A percentile compares a stretch with the other conserved stretches of the same genome.
Conservation (phyloP, 257 asterid genomes). For the Plantago elongata region DNA sequence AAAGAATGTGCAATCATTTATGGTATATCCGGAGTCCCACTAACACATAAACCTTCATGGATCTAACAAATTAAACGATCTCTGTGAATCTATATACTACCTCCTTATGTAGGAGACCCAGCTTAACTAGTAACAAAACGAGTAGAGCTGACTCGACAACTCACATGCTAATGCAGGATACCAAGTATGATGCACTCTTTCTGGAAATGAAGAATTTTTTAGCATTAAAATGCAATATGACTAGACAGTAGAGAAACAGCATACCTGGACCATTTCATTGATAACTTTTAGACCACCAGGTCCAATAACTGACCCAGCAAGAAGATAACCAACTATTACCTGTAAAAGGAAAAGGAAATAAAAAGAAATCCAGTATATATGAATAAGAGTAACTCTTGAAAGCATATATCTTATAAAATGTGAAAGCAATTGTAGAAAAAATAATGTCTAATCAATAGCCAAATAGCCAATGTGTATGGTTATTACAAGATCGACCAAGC, state of each 20-base stretch:
- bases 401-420: conserved; percentile 4
- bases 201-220: conserved; percentile 4
- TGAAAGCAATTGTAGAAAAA: conserved; percentile 11
- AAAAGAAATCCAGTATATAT: conserved; percentile 21
- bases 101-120: too few relatives aligned
- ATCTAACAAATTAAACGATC: too few relatives aligned
- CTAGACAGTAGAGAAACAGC: too few relatives aligned
- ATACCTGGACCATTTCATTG: conserved; percentile 92
- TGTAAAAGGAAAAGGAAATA: conserved; percentile 12
- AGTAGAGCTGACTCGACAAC: too few relatives aligned
- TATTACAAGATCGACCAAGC: too few relatives aligned
- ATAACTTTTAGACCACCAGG: conserved; percentile 94
- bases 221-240: conserved; percentile 3
- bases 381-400: conserved; percentile 8
- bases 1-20: too few relatives aligned
- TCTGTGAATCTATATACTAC: too few relatives aligned
- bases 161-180: too few relatives aligned
- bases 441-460: too few relatives aligned
- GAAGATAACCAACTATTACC: conserved; percentile 95
- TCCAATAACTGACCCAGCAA: conserved; percentile 93
- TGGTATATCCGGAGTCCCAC: too few relatives aligned
- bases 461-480: conserved; percentile 13
- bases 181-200: neutral
- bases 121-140: too few relatives aligned
- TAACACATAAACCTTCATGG: too few relatives aligned